Conservation (phyloP, 495 filamentous ascomycete species). For the Penicillium desertorum region DNA sequence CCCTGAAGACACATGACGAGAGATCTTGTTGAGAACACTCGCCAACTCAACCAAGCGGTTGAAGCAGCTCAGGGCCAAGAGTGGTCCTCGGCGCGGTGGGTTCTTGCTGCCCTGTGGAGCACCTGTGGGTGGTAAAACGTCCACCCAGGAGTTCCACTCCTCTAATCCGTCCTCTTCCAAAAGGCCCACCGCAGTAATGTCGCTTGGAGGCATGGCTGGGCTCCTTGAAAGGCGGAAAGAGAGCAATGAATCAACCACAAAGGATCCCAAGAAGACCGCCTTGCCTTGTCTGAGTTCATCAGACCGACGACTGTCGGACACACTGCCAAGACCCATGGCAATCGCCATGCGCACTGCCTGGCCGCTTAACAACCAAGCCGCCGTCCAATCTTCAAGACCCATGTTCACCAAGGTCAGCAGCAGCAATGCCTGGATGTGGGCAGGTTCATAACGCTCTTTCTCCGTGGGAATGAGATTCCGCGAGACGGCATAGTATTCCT, state of each 20-base stretch:
- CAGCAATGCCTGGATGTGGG: constrained; percentile 65
- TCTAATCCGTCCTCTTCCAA: constrained; percentile 65
- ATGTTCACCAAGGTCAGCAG: constrained; percentile 61
- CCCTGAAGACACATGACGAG: constrained; percentile 34
- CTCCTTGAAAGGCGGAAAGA: constrained; percentile 54
- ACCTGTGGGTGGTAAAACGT: constrained; percentile 47
- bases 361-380: constrained; percentile 63
- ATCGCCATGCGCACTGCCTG: constrained; percentile 59
- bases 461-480: constrained; percentile 59
- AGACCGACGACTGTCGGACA: constrained; percentile 31
- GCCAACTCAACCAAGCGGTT: constrained; percentile 55
- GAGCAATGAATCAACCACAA: constrained; percentile 63
- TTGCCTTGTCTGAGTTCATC: constrained; percentile 46
- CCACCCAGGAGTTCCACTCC: constrained; percentile 71
- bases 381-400: constrained; percentile 50
- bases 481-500: constrained; percentile 57
- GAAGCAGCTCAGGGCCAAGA: constrained; percentile 61
- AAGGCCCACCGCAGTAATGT: constrained; percentile 44
- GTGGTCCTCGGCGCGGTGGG: constrained; percentile 50
- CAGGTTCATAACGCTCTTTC: constrained; percentile 54
- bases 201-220: constrained; percentile 53
- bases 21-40: constrained; percentile 47
- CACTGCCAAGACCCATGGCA: constrained; percentile 45
- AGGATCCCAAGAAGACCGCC: constrained; percentile 60
- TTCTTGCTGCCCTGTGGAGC: constrained; percentile 28